These are phyloP conservation scores for Zygosaccharomyces pseudobailii DNA, from an alignment of 1,139 yeast species.

Conservation along the genomic window DNA sequence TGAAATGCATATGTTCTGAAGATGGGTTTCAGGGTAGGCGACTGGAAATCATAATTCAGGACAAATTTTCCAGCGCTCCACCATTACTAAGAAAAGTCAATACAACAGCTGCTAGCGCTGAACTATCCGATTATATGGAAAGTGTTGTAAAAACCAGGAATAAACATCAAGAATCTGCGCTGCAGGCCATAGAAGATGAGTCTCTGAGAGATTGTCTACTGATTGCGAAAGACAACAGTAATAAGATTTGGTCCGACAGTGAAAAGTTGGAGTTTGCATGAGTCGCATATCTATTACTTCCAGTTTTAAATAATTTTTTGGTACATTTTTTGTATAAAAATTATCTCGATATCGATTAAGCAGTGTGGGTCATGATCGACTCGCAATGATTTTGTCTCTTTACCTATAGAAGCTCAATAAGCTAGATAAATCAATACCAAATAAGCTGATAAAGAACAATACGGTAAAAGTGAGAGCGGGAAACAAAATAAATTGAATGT, in stretches of 20 bases:
- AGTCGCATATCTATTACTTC: no score
- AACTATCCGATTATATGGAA: conserved; percentile 6
- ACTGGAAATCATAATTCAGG: not conserved
- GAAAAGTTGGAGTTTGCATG: conserved; percentile 15
- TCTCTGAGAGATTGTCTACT: conserved; percentile 5
- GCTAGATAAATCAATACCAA: conserved; percentile 52
- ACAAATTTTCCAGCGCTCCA: conserved; percentile 2
- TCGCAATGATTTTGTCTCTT: not conserved
- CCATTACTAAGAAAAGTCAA: conserved; percentile 4
- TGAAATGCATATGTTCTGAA: conserved; percentile 5
- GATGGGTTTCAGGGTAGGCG: not conserved
- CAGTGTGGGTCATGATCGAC: no score
- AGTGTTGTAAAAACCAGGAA: conserved; percentile 2
- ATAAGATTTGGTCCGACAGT: conserved; percentile 6
- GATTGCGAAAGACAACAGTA: conserved; percentile 7
- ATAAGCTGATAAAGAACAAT: conserved; percentile 52
- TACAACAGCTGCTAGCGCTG: conserved; percentile 1
- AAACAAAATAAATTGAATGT: conserved; percentile 50
- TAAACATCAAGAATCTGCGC: conserved; percentile 3
- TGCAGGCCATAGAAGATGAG: conserved; percentile 5
- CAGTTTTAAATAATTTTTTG: no score
- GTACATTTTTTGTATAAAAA: no score
- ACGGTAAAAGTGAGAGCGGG: conserved; percentile 58
- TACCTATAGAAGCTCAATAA: conserved; percentile 24
- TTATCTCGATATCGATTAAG: no score